Evolutionary conservation across 768 basidiomycete species (phyloP), one percentile per base, ranked within the genome.

Genomic region (Trametes meyenii): DNA sequence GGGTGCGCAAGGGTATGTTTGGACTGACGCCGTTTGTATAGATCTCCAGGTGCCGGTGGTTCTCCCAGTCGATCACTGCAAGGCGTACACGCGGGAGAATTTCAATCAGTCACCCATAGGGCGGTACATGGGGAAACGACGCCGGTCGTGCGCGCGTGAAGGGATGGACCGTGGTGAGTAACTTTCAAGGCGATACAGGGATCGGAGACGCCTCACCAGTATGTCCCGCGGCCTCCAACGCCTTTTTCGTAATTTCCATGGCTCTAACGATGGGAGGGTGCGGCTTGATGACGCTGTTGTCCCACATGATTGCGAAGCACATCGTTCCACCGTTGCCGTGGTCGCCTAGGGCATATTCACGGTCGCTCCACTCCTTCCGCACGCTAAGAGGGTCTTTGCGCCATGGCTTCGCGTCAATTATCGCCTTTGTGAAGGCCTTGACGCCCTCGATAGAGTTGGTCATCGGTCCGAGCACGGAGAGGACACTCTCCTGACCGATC

Each of bases 401-500:
- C 86, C 87, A 89, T 1, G 86, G 85, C 64, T 79, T 72, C 1
- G 66, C 65, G 63, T 78, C 81, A 16, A 88, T 67, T 23, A 95
- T 81, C 1, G 83, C 80, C 70, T 87, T 79, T 72, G 83, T 82
- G 73, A 94, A 93, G 0, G 73, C 64, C 69, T 84, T 87, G 57
- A 94, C 72, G n/a, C 82, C 89, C 11, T 71, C 75, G 49, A 92
- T 63, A 36, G 83, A 83, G 44, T 74, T 77, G 1, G 84, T 76
- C 52, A 93, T 76, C 5, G 93, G 93, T 0, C 93, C 93, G 12
- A 93, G 77, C 29, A 92, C 88, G 2, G 90, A 90, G 4, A 76
- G 76, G 26, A 90, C 67, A 16, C 86, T 84, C 61, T 92, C 90
- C 69, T 88, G 85, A 21, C 92, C 92, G 70, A 87, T 81, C 26